These are phyloP conservation scores for Ceratocystiopsis brevicomis DNA, from an alignment of 2,329 filamentous ascomycete genomes.

Conservation along the genomic window DNA sequence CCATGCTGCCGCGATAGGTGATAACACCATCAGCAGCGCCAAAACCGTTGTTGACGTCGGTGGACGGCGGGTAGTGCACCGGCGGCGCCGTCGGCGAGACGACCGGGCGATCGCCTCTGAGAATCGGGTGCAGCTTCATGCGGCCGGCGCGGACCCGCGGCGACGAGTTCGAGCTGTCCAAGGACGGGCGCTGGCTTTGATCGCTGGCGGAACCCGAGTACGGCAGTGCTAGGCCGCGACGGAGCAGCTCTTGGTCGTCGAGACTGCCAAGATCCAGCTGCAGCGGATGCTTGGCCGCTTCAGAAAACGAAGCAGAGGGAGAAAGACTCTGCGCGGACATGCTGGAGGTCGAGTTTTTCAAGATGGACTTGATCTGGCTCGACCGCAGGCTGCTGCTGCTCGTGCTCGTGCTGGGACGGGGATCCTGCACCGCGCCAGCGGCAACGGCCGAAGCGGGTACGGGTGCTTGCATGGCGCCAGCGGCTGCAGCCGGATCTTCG, in stretches of 20 bases:
- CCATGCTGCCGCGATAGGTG: too few species aligned
- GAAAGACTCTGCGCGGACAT: constrained; percentile 2
- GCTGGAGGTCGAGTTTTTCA: constrained; percentile 4
- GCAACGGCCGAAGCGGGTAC: too few species aligned
- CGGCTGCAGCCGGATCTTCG: too few species aligned
- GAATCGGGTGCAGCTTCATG: too few species aligned
- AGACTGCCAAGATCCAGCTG: not conserved
- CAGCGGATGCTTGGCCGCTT: constrained; percentile 2
- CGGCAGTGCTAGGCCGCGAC: constrained; percentile 1
- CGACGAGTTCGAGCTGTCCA: not conserved
- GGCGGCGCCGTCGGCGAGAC: too few species aligned
- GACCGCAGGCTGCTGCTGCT: not conserved
- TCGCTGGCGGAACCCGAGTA: not conserved
- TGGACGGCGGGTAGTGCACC: too few species aligned
- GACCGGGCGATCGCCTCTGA: too few species aligned
- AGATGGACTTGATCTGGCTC: constrained; percentile 1
- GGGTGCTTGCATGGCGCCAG: too few species aligned
- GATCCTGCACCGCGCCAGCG: too few species aligned
- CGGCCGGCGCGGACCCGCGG: not conserved
- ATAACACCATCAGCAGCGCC: too few species aligned
- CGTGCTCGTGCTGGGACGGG: too few species aligned
- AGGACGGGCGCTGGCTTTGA: not conserved
- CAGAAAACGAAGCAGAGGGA: constrained; percentile 2
- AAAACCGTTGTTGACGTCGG: too few species aligned
- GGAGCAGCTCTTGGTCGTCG: constrained; percentile 1